Evolutionary conservation across 2,329 filamentous ascomycete species (phyloP), one percentile per base, ranked within the genome.

Genomic region (Clarireedia hainanense): DNA sequence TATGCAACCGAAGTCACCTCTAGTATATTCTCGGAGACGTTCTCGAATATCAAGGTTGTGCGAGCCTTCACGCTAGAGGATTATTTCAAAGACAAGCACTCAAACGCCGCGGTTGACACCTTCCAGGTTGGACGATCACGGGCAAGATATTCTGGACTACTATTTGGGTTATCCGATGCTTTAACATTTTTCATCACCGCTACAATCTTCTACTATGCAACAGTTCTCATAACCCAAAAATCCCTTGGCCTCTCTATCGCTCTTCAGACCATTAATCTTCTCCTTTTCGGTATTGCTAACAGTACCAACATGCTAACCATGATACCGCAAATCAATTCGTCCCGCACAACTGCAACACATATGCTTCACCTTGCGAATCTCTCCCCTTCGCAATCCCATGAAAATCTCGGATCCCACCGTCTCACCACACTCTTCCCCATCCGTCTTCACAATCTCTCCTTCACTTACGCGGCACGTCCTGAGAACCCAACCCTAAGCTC

Each of bases 151-250:
- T 81, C 83, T 0, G 89, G 89, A 0, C 70, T 84, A 5, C 77
- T 92, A 6, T 95, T 84, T 65, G 92, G 91, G 0, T 70, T 94
- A n/a, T 85, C 86, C 36, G 86, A 95, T 64, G 84, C 84, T 0
- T 78, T 84, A 17, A 80, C 84, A 40, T 80, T 84, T 57, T 89
- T 89, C 64, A 77, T 89, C 14, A 85, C 83, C 42, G 89, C 90
- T 0, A 73, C 95, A 3, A 80, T 95, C 9, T 94, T 96, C 68
- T 96, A 86, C 72, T 95, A 92, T 66, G 89, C 88, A 2, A 82
- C 84, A 0, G 72, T 79, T 0, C 75, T 95, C 10, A 77, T 88
- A 5, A 75, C 77, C 0, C 69, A 71, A 45, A 66, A 73, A 9
- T 71, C 78, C 40, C 71, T 73, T 61, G 75, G 74, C 0, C 78